Conservation (phyloP, 2,329 filamentous ascomycete genomes). For the Verticillium klebahnii region DNA sequence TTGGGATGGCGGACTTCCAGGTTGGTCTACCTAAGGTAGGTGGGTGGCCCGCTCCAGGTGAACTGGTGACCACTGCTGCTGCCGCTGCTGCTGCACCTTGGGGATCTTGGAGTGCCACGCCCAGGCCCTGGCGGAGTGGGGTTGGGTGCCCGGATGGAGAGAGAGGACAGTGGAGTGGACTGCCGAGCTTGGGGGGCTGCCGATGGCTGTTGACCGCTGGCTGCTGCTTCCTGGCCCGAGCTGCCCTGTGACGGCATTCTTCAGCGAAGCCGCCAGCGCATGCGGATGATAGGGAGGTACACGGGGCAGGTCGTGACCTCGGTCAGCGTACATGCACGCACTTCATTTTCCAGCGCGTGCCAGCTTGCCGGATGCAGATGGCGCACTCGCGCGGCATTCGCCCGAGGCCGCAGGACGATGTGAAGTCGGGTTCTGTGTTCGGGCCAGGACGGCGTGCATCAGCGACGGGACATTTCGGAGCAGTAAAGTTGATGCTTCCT, state of each 20-base stretch:
- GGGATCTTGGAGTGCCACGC: background rate
- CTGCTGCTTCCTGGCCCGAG: background rate
- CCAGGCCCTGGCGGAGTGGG: background rate
- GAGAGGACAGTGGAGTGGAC: background rate
- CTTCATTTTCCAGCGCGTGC: background rate
- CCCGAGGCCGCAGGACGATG: background rate
- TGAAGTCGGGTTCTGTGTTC: background rate
- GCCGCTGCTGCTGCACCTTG: background rate
- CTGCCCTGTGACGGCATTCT: background rate
- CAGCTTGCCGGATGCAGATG: slow-evolving; percentile 1
- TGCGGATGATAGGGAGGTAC: slow-evolving; percentile 1
- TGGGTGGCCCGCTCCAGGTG: background rate
- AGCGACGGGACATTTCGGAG: background rate
- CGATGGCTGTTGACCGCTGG: background rate
- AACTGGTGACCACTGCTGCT: background rate
- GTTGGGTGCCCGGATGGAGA: background rate
- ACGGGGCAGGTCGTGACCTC: background rate
- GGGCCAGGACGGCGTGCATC: background rate
- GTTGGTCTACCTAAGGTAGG: background rate
- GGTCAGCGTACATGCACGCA: no score
- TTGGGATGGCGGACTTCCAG: no score
- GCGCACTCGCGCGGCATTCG: background rate
- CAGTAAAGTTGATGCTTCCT: background rate
- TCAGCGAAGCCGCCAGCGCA: background rate
- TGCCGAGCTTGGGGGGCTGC: background rate